Evolutionary conservation across 768 basidiomycete genomes (phyloP).

Genomic region (Epithele typhae): DNA sequence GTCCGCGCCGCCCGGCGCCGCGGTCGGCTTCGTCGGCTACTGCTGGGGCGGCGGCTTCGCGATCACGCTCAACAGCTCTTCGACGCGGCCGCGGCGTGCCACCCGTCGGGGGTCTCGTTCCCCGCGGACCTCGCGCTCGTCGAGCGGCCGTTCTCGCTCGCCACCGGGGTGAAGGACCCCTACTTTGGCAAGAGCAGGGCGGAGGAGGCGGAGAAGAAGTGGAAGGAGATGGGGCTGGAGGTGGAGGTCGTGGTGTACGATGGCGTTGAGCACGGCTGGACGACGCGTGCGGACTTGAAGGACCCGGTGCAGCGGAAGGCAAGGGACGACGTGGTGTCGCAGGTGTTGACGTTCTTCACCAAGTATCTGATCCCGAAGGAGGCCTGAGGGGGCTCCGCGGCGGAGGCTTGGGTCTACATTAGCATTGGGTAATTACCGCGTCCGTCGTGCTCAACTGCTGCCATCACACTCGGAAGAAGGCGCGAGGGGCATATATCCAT

Average conservation of each 20-base stretch:
- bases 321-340: constrained; percentile 16
- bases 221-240: constrained; percentile 11
- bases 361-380: constrained; percentile 5
- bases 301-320: constrained; percentile 14
- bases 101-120: constrained; percentile 17
- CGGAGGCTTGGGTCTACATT: no score
- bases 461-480: no score
- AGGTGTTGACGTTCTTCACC: constrained; percentile 14
- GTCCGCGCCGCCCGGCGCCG: constrained; percentile 3
- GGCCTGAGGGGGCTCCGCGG: no score
- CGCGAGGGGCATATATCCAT: background rate
- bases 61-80: constrained; percentile 16
- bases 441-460: no score
- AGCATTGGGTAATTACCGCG: no score
- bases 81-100: constrained; percentile 17
- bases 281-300: constrained; percentile 10
- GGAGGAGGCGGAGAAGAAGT: constrained; percentile 12
- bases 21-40: constrained; percentile 18
- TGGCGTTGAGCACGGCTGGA: constrained; percentile 18
- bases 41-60: constrained; percentile 22
- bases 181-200: constrained; percentile 5
- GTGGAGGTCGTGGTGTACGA: constrained; percentile 18
- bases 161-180: constrained; percentile 8
- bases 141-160: constrained; percentile 14
- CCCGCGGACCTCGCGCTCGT: constrained; percentile 15